Base-by-base conservation (phyloP, 2,329 filamentous ascomycete species). In the Rhytidhysteron rufulum region DNA sequence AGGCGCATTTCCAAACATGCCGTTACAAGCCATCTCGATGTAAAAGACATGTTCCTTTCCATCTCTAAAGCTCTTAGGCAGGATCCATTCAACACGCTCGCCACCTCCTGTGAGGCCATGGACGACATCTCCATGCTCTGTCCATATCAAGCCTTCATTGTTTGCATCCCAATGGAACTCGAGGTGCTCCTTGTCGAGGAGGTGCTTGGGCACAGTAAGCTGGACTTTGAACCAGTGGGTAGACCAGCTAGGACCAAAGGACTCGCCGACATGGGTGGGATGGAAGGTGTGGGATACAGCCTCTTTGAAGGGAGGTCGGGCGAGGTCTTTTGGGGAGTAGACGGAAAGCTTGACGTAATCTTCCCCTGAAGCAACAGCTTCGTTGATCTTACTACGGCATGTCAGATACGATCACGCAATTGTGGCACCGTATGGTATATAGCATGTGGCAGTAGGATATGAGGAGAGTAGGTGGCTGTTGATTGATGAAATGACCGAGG, bases 21-120 rank as follows among this genome's bases (percentile, higher is more conserved):
- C 83, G 65, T 98, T 98, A 70, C 93, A 97, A 16, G 93, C 93
- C 87, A 97, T 95, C 70, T 98, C 93, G 49, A 98, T 84, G 65
- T 96, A 98, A 55, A 98, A 86, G 15, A 77, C 81, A 63, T 97
- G 90, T 56, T 89, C 80, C 62, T 91, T 82, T 39, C 88, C 90
- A 63, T 95, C 87, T 46, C 86, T 79, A 69, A 86, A 95, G 13
- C 74, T 73, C 37, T 87, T 74, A 7, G 93, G 91, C 32, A 98
- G 74, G 44, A 95, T 81, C 90, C 91, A 98, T 67, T 97, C 89
- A 13, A 83, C 78, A 39, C 93, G 79, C 58, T 98, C 93, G 30
- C 87, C 88, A 40, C 85, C 85, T 15, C 93, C 93, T 1, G 90
- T 96, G 54, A 98, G 71, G 11, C 93, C 93, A 66, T 98, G 93